Conservation (phyloP, 768 basidiomycete species). For the Mycena vulgaris region DNA sequence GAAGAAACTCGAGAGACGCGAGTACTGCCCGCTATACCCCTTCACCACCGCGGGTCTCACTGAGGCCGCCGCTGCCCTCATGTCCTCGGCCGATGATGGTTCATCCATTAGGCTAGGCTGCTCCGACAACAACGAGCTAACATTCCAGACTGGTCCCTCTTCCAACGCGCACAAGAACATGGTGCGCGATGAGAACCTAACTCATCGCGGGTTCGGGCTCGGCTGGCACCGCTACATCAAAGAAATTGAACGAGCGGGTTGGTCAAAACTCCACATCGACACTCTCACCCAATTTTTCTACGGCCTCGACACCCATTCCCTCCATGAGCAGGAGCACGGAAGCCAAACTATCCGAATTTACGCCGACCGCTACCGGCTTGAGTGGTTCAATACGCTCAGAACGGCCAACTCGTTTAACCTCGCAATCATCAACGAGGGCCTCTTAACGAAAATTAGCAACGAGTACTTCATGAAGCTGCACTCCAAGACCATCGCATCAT, state of each 20-base stretch:
- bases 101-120: background rate
- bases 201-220: background rate
- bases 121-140: conserved; percentile 7
- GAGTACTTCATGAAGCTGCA: conserved; percentile 7
- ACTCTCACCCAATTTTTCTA: conserved; percentile 19
- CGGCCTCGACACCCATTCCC: background rate
- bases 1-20: background rate
- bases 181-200: background rate
- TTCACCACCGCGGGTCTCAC: conserved; percentile 2
- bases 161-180: conserved; percentile 4
- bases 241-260: background rate
- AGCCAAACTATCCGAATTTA: background rate
- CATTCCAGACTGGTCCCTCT: background rate
- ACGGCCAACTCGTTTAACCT: background rate
- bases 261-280: background rate
- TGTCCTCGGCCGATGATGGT: background rate
- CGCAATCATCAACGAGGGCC: background rate
- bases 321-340: background rate
- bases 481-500: background rate
- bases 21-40: conserved; percentile 10
- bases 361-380: background rate
- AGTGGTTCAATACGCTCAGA: conserved; percentile 7
- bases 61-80: background rate
- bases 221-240: conserved; percentile 4
- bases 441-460: background rate